Evolutionary conservation across 768 basidiomycete genomes (phyloP).

Genomic region (Daedaleopsis sinensis): DNA sequence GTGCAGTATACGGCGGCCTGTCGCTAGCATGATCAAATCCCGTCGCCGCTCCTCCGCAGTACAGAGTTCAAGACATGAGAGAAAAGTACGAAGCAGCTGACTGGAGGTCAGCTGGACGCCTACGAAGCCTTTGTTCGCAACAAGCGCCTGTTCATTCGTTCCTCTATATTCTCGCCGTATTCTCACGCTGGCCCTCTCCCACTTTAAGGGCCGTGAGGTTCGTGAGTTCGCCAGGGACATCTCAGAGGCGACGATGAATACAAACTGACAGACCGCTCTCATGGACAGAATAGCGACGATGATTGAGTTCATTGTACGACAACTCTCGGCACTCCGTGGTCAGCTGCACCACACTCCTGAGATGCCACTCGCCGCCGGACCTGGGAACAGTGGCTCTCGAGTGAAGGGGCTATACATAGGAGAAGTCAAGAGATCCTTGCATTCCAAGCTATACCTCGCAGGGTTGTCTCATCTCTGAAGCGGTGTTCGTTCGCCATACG

Average conservation of each 20-base stretch:
- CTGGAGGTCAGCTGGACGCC: background rate
- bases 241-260: background rate
- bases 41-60: background rate
- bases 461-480: background rate
- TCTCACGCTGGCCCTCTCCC: background rate
- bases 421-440: conserved; percentile 6
- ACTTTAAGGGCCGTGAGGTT: background rate
- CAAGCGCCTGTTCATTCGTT: background rate
- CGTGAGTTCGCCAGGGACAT: background rate
- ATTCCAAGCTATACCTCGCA: background rate
- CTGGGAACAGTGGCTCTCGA: conserved; percentile 15
- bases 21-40: background rate
- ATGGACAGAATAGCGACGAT: background rate
- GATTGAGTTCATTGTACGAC: conserved; percentile 9
- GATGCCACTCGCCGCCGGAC: conserved; percentile 1
- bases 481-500: background rate
- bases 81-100: background rate
- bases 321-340: conserved; percentile 8
- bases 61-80: background rate
- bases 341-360: conserved; percentile 15
- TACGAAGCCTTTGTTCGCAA: background rate
- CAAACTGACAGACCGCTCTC: background rate
- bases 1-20: background rate
- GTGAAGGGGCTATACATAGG: conserved; percentile 5
- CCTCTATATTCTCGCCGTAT: background rate